Evolutionary conservation across 148 eudicot genomes (phyloP), one percentile per base, ranked within the genome.

Genomic region (Silene conica): DNA sequence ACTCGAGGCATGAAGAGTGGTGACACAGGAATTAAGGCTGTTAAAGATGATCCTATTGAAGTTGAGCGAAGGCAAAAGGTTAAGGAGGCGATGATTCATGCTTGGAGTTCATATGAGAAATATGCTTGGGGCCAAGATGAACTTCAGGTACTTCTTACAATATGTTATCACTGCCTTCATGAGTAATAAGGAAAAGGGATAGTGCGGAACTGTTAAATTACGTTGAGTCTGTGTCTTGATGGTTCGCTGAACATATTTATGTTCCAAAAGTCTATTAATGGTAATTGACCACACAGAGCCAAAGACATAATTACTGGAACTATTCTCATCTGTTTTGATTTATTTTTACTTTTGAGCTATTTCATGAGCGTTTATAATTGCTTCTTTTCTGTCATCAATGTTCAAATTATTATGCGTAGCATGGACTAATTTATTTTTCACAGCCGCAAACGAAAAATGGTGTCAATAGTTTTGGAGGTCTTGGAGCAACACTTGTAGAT

Each of bases 111-210:
- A 58, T 95, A 95, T 79, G 99, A 95, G 83, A 92, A 87, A 83
- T 92, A 88, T 87, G 99, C 99, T 73, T 95, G 99, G 99, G 97
- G 99, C 54, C 84, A 92, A 63, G 99, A 95, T 82, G 99, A 95
- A 79, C 97, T 95, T 77, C 97, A 95, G 97, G 98, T 93, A 76
- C 56, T 66, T 25, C 68, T 83, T 31, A 21, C 25, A 13, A 6
- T 60, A 22, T 25, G 16, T 2, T 48, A 48, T 48, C 8, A 10
- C 3, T 14, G 16, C 54, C 54, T 12, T 48, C 13, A 11, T 48
- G 4, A 48, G 8, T 10, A 65, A 7, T 65, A 65, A 12, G 16
- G 8, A 60, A 14, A 55, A 45, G 1, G 62, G 18, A 6, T 38
- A 28, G 28, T 15, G 41, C 62, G 57, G 54, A 28, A 22, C n/a